These are phyloP conservation scores for Kwoniella shivajii DNA, from an alignment of 1,284 basidiomycete species.

Conservation along the genomic window DNA sequence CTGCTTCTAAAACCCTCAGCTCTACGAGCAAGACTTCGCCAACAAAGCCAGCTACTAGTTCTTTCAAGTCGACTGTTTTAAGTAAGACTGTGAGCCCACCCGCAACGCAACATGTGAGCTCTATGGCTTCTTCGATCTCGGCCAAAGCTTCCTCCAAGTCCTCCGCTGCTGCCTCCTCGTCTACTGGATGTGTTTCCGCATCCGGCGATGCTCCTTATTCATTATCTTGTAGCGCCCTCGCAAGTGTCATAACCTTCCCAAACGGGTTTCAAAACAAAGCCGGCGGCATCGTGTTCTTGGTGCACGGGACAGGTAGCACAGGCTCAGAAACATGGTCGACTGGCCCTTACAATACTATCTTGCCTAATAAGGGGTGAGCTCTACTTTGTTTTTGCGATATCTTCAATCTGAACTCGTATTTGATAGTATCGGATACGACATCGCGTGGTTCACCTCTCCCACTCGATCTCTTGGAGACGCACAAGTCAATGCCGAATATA, in stretches of 20 bases:
- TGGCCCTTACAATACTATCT: slow-evolving; percentile 25
- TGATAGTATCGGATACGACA: slow-evolving; percentile 38
- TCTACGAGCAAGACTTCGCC: background rate
- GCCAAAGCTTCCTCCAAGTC: background rate
- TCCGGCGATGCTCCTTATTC: slow-evolving; percentile 22
- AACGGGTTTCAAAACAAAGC: slow-evolving; percentile 25
- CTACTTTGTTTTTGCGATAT: no score
- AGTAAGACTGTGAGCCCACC: background rate
- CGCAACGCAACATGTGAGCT: background rate
- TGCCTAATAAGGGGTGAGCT: slow-evolving; percentile 36
- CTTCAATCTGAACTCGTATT: no score
- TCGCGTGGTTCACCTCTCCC: slow-evolving; percentile 47
- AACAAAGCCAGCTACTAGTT: background rate
- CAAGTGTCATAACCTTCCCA: slow-evolving; percentile 29
- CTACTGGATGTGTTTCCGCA: slow-evolving; percentile 6
- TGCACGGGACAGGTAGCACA: slow-evolving; percentile 43
- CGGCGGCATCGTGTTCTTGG: slow-evolving; percentile 40
- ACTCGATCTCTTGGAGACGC: slow-evolving; percentile 33
- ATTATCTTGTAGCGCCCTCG: slow-evolving; percentile 14
- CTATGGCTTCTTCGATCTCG: background rate
- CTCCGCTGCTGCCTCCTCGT: background rate
- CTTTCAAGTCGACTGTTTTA: background rate
- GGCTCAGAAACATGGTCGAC: slow-evolving; percentile 22
- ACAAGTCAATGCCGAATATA: slow-evolving; percentile 45
- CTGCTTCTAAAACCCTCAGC: background rate